phyloP scores from a whole-genome alignment of 1,139 yeast species.

The Yamadazyma dushanensis region DNA sequence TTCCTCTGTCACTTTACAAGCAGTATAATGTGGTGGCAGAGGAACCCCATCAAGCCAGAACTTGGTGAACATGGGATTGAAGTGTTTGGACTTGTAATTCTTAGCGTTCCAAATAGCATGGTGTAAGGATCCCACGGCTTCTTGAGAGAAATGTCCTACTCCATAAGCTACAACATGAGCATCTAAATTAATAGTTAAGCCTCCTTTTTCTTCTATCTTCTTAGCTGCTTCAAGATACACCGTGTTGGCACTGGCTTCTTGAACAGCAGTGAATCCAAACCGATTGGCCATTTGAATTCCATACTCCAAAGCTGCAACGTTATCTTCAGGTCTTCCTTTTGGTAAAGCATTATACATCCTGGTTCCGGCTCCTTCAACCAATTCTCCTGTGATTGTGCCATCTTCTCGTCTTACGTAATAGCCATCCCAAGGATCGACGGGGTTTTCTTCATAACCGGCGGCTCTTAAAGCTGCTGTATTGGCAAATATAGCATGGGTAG shows the following conservation, averaged over 20 bases:
- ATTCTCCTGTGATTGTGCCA: slow-evolving; percentile 23
- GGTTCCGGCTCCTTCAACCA: slow-evolving; percentile 24
- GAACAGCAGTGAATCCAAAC: slow-evolving; percentile 24
- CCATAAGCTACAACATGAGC: slow-evolving; percentile 24
- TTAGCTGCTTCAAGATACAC: slow-evolving; percentile 21
- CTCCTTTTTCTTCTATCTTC: slow-evolving; percentile 16
- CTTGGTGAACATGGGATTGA: slow-evolving; percentile 21
- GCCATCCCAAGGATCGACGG: slow-evolving; percentile 24
- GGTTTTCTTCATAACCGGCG: slow-evolving; percentile 23
- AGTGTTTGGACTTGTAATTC: slow-evolving; percentile 20
- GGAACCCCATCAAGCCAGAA: slow-evolving; percentile 26
- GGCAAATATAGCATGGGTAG: slow-evolving; percentile 22
- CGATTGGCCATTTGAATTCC: slow-evolving; percentile 22
- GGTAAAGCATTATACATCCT: slow-evolving; percentile 20
- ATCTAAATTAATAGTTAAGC: slow-evolving; percentile 19
- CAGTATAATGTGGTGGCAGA: slow-evolving; percentile 21
- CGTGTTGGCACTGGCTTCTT: slow-evolving; percentile 23
- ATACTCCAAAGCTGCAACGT: slow-evolving; percentile 19
- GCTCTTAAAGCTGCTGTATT: slow-evolving; percentile 24
- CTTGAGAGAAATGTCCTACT: slow-evolving; percentile 23
- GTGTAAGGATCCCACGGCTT: slow-evolving; percentile 21
- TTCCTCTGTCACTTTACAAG: slow-evolving; percentile 20
- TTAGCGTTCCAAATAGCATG: slow-evolving; percentile 20
- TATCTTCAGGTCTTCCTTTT: slow-evolving; percentile 19
- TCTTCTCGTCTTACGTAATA: slow-evolving; percentile 22